Base-by-base conservation (phyloP, 2,329 filamentous ascomycete genomes). In the Cladosporium sp. region DNA sequence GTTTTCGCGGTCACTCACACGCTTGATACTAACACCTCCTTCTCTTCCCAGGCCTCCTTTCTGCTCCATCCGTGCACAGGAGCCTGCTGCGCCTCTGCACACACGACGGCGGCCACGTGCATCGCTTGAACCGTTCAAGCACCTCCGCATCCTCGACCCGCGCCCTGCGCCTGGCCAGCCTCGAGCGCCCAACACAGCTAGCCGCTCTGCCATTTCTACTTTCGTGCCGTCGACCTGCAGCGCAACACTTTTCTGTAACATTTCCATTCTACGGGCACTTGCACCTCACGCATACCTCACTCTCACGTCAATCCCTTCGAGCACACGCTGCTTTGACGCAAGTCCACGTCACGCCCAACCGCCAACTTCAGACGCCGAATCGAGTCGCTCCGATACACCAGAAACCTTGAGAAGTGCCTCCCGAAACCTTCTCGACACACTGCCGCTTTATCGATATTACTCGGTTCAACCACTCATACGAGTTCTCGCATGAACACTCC, bases 111-210 rank as follows among this genome's bases (percentile, higher is more conserved):
- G 28, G 28, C 28, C 28, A 32, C 28, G 28, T 32, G 28, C 28
- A 32, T 32, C 28, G 28, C 8, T 20, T 8, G 20, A 44, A 22
- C 24, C 40, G n/a, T 25, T 44, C 19, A 15, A 45, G 10, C 42
- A 28, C 22, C 20, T 15, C 28, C 8, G 28, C 28, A 32, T 32
- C n/a, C n/a, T n/a, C n/a, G n/a, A n/a, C n/a, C 19, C 17, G 24
- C 12, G 42, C 42, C 42, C 42, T 45, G 42, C 42, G 42, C 24
- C 42, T 45, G 42, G 42, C 42, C 42, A 45, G 42, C 42, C 42
- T 45, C 17, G 42, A 22, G 22, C 42, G 22, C 42, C 42, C 42
- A 25, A 25, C 42, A 32, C 24, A 45, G 25, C 42, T 45, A 45
- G 42, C 42, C 24, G 42, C 42, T 45, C 42, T 25, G 42, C 42